These are phyloP conservation scores for Populus hybrid DNA, from an alignment of 441 rosid genomes.

Conservation along the genomic window DNA sequence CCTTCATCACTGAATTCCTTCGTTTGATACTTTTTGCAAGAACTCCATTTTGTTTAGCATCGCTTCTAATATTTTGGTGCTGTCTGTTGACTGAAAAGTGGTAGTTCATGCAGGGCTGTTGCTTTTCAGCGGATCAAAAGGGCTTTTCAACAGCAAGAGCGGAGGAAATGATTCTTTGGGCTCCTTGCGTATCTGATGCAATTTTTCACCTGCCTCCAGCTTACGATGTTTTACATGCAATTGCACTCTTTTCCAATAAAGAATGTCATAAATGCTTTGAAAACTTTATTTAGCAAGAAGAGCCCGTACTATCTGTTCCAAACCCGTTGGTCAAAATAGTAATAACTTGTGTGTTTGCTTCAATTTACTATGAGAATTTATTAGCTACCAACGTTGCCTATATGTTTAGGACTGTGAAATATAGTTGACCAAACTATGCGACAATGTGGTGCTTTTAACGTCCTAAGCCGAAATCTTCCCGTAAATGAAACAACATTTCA, in stretches of 20 bases:
- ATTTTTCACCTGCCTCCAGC: background rate
- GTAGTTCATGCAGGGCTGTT: constrained; percentile 2
- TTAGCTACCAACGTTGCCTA: background rate
- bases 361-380: background rate
- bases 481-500: background rate
- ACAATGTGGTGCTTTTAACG: background rate
- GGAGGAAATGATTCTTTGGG: background rate
- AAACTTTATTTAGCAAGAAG: background rate
- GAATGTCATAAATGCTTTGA: background rate
- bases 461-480: background rate
- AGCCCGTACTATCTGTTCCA: background rate
- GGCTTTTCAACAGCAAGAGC: background rate
- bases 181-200: background rate
- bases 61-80: background rate
- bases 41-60: background rate
- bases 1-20: background rate
- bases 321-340: constrained; percentile 3
- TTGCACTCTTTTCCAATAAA: constrained; percentile 1
- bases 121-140: background rate
- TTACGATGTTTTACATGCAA: background rate
- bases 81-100: background rate
- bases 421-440: background rate
- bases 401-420: background rate
- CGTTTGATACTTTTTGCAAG: background rate
- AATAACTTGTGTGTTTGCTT: background rate